Evolutionary conservation across 768 basidiomycete genomes (phyloP).

Genomic region (Mycena rebaudengoi): DNA sequence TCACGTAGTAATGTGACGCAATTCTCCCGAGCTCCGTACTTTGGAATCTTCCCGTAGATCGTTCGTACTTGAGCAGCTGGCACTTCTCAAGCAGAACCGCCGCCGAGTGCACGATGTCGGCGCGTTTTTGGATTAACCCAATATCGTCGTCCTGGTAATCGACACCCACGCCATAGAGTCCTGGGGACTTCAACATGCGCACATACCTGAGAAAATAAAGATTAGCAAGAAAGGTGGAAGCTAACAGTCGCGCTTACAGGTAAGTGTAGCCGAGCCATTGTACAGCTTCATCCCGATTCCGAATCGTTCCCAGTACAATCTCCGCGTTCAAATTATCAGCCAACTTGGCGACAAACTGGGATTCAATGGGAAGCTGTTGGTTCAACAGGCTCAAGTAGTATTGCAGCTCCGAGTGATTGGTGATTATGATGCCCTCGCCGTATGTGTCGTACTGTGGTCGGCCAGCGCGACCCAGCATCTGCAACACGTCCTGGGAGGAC

Average conservation of each 20-base stretch:
- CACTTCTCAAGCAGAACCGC: conserved; percentile 95
- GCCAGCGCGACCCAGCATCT: conserved; percentile 98
- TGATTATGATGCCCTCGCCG: conserved; percentile 98
- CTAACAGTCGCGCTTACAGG: conserved; percentile 52
- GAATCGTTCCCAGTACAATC: conserved; percentile 92
- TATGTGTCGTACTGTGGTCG: conserved; percentile 97
- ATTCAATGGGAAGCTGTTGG: conserved; percentile 97
- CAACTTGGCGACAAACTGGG: conserved; percentile 90
- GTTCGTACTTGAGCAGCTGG: conserved; percentile 93
- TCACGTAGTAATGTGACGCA: conserved; percentile 95
- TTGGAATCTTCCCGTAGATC: conserved; percentile 87
- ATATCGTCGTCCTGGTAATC: conserved; percentile 92
- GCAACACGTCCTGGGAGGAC: conserved; percentile 94
- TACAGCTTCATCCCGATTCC: conserved; percentile 96
- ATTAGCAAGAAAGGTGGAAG: conserved; percentile 4
- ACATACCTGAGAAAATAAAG: conserved; percentile 70
- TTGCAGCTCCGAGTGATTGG: conserved; percentile 95
- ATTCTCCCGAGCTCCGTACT: conserved; percentile 94
- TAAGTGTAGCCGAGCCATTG: conserved; percentile 98
- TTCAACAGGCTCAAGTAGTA: conserved; percentile 96
- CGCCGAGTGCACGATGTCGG: conserved; percentile 92
- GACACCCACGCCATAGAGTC: conserved; percentile 84
- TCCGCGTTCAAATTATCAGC: conserved; percentile 98
- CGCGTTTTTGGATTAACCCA: conserved; percentile 89
- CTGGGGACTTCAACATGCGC: conserved; percentile 91